Evolutionary conservation across 2,329 filamentous ascomycete genomes (phyloP), one percentile per base, ranked within the genome.

Genomic region (Stemphylium beticola): DNA sequence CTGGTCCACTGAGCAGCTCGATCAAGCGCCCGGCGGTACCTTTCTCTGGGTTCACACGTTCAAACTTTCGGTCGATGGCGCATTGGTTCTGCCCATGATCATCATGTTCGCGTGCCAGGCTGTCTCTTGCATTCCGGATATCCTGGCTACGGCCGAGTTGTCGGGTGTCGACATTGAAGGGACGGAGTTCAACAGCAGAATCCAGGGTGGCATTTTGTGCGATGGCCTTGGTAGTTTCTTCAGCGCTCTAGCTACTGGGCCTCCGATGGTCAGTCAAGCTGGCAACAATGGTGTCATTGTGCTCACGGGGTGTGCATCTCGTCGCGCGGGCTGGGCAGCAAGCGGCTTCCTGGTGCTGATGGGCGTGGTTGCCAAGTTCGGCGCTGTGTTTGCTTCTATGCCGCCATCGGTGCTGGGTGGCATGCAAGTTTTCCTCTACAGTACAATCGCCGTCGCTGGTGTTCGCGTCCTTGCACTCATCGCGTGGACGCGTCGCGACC

Each of bases 401-500:
- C 66, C 64, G 14, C 67, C 68, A 3, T 77, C 78, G 4, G 77
- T 80, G 6, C 69, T 81, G 1, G 78, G 78, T 4, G 78, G 78
- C 8, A 81, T 81, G 77, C 78, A 80, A 54, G 64, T 69, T 8
- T 71, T 69, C 34, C 54, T 69, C 11, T 69, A 69, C 46, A 62
- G 59, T 43, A 71, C 64, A 10, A 69, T 69, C 17, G 61, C 65
- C 9, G 66, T 70, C 17, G 66, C 66, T 12, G 67, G 67, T 38
- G 60, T 71, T 18, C 59, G 67, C 3, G 65, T 70, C 4, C 64
- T 70, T 11, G 66, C 61, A 2, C 60, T 71, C 31, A 66, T 71
- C 15, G 17, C 57, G 6, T 71, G 66, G 64, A 69, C 66, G 9
- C 57, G 66, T 9, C 59, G 68, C 4, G 64, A 70, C 49, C 57